phyloP scores from a whole-genome alignment of 2,329 filamentous ascomycete species.

The Neospermospora avenae region DNA sequence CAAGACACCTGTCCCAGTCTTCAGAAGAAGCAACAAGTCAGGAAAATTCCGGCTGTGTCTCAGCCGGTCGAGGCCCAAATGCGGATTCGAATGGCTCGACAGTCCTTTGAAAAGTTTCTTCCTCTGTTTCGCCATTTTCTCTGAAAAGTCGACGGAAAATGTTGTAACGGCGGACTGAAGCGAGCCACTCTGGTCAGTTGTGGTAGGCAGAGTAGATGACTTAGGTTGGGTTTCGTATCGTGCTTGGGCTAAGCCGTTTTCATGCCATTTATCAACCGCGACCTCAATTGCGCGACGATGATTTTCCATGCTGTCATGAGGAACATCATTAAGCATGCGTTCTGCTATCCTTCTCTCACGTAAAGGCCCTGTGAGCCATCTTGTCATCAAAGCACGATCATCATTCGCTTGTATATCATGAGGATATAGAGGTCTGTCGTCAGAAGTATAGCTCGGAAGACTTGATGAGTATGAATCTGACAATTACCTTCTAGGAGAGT shows the following conservation, averaged over 20 bases:
- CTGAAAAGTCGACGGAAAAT: background rate
- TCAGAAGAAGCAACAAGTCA: background rate
- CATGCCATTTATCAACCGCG: background rate
- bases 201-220: background rate
- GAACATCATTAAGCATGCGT: background rate
- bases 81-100: background rate
- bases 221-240: background rate
- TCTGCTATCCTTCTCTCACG: background rate
- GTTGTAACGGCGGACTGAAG: background rate
- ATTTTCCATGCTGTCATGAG: background rate
- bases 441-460: background rate
- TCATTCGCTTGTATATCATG: background rate
- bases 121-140: background rate
- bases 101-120: background rate
- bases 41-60: background rate
- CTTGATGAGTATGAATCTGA: background rate
- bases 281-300: background rate
- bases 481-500: background rate
- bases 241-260: background rate
- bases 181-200: background rate
- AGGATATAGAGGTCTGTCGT: background rate
- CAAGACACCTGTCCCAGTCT: background rate
- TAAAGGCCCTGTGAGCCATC: background rate
- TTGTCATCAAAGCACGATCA: background rate
- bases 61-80: background rate